Percentiles rank a stretch among this genome's conserved stretches.
Evolutionary conservation across 2,329 filamentous ascomycete species (phyloP).

Genomic region (Venturia oleaginea): DNA sequence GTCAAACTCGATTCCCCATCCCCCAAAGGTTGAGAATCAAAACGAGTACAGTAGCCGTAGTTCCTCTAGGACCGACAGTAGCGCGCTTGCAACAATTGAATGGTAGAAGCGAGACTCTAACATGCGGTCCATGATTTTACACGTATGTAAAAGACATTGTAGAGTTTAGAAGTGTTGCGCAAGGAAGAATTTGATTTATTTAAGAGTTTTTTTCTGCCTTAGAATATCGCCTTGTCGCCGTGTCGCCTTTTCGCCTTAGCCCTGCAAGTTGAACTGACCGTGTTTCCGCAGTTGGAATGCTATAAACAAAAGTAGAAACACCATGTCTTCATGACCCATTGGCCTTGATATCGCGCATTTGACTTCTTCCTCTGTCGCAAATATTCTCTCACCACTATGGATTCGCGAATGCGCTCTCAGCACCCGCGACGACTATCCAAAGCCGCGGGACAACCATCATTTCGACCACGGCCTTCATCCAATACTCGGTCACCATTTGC

Average conservation of each 20-base stretch:
- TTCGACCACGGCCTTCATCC: neutral
- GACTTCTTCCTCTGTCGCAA: neutral
- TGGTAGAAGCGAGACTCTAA: conserved; percentile 99
- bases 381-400: neutral
- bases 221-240: too few relatives aligned
- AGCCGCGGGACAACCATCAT: neutral
- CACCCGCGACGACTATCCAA: neutral
- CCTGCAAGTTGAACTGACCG: conserved; percentile 30
- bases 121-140: conserved; percentile 58
- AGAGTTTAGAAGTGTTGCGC: neutral
- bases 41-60: conserved; percentile 33
- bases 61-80: conserved; percentile 92
- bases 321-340: neutral
- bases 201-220: too few relatives aligned
- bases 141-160: conserved; percentile 53
- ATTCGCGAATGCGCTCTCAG: neutral
- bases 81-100: conserved; percentile 95
- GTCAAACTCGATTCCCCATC: conserved; percentile 33
- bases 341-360: neutral
- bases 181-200: conserved; percentile 30
- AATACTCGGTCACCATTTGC: neutral
- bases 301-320: conserved; percentile 26
- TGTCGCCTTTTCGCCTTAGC: neutral
- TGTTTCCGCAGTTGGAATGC: neutral
- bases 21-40: conserved; percentile 41